phyloP scores from a whole-genome alignment of 2,329 filamentous ascomycete species.

The Arachnomyces sp. region DNA sequence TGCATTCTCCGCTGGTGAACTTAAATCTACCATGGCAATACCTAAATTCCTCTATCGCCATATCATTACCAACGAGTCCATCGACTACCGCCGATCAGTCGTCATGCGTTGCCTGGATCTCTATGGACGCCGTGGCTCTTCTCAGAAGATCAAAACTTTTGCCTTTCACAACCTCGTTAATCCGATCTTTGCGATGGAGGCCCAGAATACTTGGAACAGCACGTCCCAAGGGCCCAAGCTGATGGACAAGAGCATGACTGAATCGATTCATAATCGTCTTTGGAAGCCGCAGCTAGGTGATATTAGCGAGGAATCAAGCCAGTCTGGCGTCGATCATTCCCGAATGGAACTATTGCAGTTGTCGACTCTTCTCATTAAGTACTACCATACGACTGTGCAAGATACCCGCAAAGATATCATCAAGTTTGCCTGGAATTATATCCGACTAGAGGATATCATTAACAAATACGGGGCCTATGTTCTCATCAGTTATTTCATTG shows the following conservation, averaged over 20 bases:
- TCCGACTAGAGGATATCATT: conserved; percentile 95
- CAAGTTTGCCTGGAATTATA: conserved; percentile 98
- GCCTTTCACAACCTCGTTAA: conserved; percentile 88
- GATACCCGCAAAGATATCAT: conserved; percentile 96
- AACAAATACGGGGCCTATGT: conserved; percentile 99
- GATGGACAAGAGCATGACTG: conserved; percentile 79
- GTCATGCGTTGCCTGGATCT: conserved; percentile 80
- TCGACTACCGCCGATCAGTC: conserved; percentile 77
- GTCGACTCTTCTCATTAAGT: conserved; percentile 90
- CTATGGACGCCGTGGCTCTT: conserved; percentile 69
- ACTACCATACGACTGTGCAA: conserved; percentile 78
- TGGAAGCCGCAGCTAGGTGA: conserved; percentile 87
- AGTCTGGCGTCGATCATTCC: conserved; percentile 87
- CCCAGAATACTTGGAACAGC: conserved; percentile 69
- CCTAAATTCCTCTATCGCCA: conserved; percentile 76
- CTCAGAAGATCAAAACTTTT: conserved; percentile 89
- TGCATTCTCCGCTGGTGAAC: conserved; percentile 71
- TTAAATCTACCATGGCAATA: conserved; percentile 68
- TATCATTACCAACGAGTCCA: conserved; percentile 75
- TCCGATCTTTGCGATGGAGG: conserved; percentile 92
- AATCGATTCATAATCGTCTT: conserved; percentile 82
- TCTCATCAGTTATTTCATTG: conserved; percentile 94
- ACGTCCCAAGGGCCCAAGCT: conserved; percentile 58
- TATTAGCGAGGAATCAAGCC: conserved; percentile 70
- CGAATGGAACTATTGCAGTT: conserved; percentile 93